Percentiles rank a stretch among this genome's conserved stretches.
These are phyloP conservation scores for Pythium angustatum DNA, from an alignment of 352 stramenopile genomes.

Conservation along the genomic window DNA sequence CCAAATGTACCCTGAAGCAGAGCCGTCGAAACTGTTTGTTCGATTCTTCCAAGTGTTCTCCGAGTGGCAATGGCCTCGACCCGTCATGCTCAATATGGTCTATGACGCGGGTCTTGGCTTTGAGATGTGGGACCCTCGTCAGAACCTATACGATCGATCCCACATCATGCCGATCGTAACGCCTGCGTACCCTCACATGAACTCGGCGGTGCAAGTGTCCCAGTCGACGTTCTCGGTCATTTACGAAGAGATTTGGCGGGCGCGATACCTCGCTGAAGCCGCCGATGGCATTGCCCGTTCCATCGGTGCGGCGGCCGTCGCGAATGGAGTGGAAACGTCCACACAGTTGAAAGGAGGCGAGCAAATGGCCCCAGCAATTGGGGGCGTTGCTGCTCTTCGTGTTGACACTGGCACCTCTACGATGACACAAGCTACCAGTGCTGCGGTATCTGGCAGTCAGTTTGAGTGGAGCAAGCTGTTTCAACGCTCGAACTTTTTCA, in stretches of 20 bases:
- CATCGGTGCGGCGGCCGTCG: constrained; percentile 22
- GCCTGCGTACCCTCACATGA: constrained; percentile 97
- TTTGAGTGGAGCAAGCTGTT: constrained; percentile 74
- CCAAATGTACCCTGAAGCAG: constrained; percentile 81
- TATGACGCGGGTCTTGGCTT: constrained; percentile 80
- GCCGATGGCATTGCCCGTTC: constrained; percentile 51
- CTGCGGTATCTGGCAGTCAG: constrained; percentile 8
- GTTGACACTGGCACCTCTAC: constrained; percentile 15
- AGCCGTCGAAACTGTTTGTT: constrained; percentile 73
- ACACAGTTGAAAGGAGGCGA: background rate
- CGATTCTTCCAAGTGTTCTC: constrained; percentile 86
- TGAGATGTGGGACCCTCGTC: constrained; percentile 87
- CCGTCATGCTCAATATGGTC: constrained; percentile 85
- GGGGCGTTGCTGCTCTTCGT: background rate
- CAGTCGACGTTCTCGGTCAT: constrained; percentile 92
- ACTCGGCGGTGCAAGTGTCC: constrained; percentile 96
- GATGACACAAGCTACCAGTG: constrained; percentile 6
- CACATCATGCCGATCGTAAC: constrained; percentile 99
- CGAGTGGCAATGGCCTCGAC: constrained; percentile 82
- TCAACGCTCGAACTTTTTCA: constrained; percentile 80
- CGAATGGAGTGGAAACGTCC: background rate
- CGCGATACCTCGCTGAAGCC: constrained; percentile 68
- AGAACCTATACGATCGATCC: constrained; percentile 84
- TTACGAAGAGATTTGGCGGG: constrained; percentile 89
- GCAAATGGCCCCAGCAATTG: background rate